These are phyloP conservation scores for Leptodermis oblonga DNA, from an alignment of 257 asterid species.

Conservation along the genomic window DNA sequence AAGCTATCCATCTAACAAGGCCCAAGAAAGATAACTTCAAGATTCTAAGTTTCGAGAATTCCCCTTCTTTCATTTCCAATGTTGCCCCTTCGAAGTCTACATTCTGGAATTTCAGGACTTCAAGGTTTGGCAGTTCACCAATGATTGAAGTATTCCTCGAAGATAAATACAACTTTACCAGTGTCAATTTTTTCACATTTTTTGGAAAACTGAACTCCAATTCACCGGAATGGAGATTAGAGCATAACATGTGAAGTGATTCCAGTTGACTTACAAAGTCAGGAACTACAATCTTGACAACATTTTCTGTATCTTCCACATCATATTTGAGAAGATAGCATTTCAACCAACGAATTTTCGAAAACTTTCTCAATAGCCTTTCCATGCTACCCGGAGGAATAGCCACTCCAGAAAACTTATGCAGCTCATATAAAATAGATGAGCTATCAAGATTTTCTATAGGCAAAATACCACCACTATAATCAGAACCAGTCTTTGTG, in stretches of 20 bases:
- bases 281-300: not conserved
- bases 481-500: not conserved
- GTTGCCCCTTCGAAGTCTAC: no score
- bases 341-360: not conserved
- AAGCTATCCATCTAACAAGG: no score
- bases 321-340: not conserved
- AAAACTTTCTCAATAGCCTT: not conserved
- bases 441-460: not conserved
- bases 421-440: not conserved
- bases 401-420: not conserved
- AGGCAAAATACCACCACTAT: not conserved
- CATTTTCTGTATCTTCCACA: not conserved
- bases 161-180: no score
- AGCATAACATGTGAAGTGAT: not conserved
- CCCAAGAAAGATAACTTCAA: no score
- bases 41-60: no score
- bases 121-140: no score
- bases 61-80: no score
- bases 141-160: no score
- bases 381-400: not conserved
- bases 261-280: not conserved
- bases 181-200: no score
- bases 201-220: no score
- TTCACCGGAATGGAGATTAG: not conserved
- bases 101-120: no score